Evolutionary conservation across 2,329 filamentous ascomycete genomes (phyloP).

Genomic region (Penicillium concentricum): DNA sequence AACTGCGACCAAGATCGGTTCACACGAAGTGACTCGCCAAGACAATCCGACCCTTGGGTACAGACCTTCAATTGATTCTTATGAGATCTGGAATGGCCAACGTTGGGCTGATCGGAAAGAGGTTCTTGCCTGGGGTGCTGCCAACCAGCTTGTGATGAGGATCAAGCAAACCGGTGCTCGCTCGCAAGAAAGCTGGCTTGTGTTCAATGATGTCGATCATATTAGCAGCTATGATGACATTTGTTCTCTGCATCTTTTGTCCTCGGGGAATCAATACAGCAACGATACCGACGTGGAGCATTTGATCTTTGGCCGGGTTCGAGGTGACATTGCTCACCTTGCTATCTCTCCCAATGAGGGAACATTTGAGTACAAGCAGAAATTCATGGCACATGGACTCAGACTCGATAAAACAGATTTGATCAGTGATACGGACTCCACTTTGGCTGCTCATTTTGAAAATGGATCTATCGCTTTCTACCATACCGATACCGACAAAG

Average conservation of each 20-base stretch:
- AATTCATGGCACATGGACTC: slow-evolving; percentile 46
- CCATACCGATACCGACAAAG: slow-evolving; percentile 33
- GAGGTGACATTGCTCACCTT: slow-evolving; percentile 50
- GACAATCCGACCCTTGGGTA: slow-evolving; percentile 57
- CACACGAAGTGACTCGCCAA: slow-evolving; percentile 38
- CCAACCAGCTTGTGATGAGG: slow-evolving; percentile 55
- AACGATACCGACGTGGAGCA: slow-evolving; percentile 41
- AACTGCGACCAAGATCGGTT: slow-evolving; percentile 42
- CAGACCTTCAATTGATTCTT: slow-evolving; percentile 58
- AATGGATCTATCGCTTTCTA: slow-evolving; percentile 52
- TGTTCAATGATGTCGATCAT: slow-evolving; percentile 53
- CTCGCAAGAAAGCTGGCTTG: slow-evolving; percentile 46
- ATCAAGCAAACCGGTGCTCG: slow-evolving; percentile 45
- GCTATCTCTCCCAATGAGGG: slow-evolving; percentile 34
- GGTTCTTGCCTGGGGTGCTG: slow-evolving; percentile 60
- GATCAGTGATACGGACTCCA: slow-evolving; percentile 38
- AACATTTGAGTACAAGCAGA: slow-evolving; percentile 35
- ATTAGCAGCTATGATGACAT: slow-evolving; percentile 60
- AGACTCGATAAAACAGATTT: slow-evolving; percentile 51
- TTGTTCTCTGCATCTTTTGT: slow-evolving; percentile 55
- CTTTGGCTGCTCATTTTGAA: slow-evolving; percentile 55
- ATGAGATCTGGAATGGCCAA: slow-evolving; percentile 51
- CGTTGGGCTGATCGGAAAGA: slow-evolving; percentile 54
- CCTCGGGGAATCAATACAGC: slow-evolving; percentile 38
- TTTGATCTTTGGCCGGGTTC: slow-evolving; percentile 57